Base-by-base conservation (phyloP, 1,284 basidiomycete species). In the Fomes fomentarius region DNA sequence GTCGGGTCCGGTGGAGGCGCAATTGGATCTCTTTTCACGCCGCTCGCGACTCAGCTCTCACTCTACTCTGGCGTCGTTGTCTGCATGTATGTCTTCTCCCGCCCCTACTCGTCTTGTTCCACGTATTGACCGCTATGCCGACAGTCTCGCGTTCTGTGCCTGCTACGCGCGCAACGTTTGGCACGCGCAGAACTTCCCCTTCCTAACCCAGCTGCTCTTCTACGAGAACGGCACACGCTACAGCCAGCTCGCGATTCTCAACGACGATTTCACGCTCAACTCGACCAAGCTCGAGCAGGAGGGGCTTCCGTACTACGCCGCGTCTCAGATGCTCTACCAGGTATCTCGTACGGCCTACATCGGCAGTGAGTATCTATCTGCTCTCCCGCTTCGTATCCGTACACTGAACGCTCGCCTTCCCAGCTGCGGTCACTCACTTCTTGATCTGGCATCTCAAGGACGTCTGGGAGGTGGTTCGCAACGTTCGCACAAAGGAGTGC, bases 171-270 rank as follows among this genome's bases (percentile, higher is more conserved):
- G 55, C 37, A 71, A 74, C 57, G 58, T 71, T 10, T 76, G 73
- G 73, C 62, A 70, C 35, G 69, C 67, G 14, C 61, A 70, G 58
- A 65, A 66, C 47, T 76, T 76, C 69, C 76, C 76, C 5, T 78
- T 75, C 70, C 71, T 78, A 54, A 72, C 71, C 12, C 76, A 77
- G 58, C 66, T 68, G 9, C 67, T 77, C 26, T 78, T 75, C 64
- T 70, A 69, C 60, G 60, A 66, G 54, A 69, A 75, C 61, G 77
- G 76, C 9, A 68, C 68, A 17, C 42, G 65, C 40, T 78, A 75
- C 63, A 62, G 74, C 57, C 76, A 78, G 61, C 67, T 66, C 14
- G 52, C 65, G 14, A 73, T 79, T 47, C 65, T 78, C 47, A 63
- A 75, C 60, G 66, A 68, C 57, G 65, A 65, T 47, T 68, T 68